Conservation (phyloP, 257 asterid species). For the Jaltomata sinuosa region DNA sequence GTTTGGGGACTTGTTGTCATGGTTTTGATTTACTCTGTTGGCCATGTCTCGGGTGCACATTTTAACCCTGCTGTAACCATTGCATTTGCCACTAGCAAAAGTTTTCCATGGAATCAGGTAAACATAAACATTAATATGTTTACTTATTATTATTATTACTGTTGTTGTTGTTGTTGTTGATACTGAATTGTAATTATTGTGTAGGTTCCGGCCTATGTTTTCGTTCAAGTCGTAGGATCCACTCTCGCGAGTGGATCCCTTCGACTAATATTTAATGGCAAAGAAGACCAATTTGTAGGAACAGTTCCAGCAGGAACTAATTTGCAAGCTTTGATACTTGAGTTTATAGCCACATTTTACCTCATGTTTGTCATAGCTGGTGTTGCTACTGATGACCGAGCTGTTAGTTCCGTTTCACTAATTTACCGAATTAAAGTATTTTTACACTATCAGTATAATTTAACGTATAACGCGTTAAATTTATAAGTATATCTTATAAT, state of each 20-base stretch:
- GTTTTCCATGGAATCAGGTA: slow-evolving; percentile 13
- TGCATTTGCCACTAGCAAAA: slow-evolving; percentile 10
- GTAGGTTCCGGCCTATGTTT: slow-evolving; percentile 10
- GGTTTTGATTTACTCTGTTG: slow-evolving; percentile 18
- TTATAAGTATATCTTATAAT: neutral
- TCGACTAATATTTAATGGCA: slow-evolving; percentile 7
- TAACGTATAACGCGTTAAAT: neutral
- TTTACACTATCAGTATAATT: neutral
- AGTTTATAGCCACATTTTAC: slow-evolving; percentile 21
- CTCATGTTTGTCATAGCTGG: slow-evolving; percentile 23
- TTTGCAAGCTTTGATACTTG: slow-evolving; percentile 17
- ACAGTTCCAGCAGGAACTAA: slow-evolving; percentile 23
- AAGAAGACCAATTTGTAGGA: slow-evolving; percentile 16
- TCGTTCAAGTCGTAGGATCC: slow-evolving; percentile 21
- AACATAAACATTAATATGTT: too few relatives aligned
- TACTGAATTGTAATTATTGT: neutral
- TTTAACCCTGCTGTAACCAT: neutral
- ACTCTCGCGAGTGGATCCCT: slow-evolving; percentile 22
- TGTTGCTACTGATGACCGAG: slow-evolving; percentile 15
- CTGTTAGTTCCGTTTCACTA: neutral
- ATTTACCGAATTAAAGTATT: neutral
- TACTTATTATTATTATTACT: neutral
- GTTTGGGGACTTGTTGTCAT: slow-evolving; percentile 29
- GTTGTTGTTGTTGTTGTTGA: neutral
- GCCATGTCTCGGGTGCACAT: neutral